phyloP scores from a whole-genome alignment of 2,329 filamentous ascomycete species.

The Cylindrodendrum hubeiense region DNA sequence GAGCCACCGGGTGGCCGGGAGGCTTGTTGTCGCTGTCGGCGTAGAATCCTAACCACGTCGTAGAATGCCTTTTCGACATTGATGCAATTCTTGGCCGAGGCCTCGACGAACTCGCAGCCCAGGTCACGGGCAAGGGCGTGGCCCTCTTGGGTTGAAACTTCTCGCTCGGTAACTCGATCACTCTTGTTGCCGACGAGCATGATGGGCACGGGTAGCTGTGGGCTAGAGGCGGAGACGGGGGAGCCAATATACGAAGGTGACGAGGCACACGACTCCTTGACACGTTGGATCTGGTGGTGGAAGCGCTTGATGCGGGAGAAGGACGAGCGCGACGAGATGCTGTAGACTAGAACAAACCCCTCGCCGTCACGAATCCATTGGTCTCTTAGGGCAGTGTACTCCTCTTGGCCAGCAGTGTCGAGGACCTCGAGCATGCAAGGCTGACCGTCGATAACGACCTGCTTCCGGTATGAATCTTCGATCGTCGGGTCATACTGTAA shows the following conservation, averaged over 20 bases:
- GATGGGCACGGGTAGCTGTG: slow-evolving; percentile 83
- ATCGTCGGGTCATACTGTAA: slow-evolving; percentile 85
- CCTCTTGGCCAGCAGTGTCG: slow-evolving; percentile 97
- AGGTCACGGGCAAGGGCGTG: slow-evolving; percentile 91
- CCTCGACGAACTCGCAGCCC: slow-evolving; percentile 96
- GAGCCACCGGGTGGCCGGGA: slow-evolving; percentile 53
- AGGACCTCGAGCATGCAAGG: slow-evolving; percentile 98
- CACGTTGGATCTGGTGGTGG: slow-evolving; percentile 95
- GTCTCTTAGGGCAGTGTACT: slow-evolving; percentile 95
- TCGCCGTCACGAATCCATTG: slow-evolving; percentile 99
- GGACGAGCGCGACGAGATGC: slow-evolving; percentile 95
- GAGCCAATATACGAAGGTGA: slow-evolving; percentile 84
- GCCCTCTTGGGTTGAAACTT: slow-evolving; percentile 97
- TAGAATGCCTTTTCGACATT: slow-evolving; percentile 99
- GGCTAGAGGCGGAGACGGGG: slow-evolving; percentile 70
- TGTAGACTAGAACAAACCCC: slow-evolving; percentile 97
- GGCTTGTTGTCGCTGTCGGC: slow-evolving; percentile 79
- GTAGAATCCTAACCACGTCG: slow-evolving; percentile 92
- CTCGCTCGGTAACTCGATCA: slow-evolving; percentile 93
- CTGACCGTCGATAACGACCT: slow-evolving; percentile 92
- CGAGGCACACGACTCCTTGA: slow-evolving; percentile 89
- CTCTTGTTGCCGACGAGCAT: slow-evolving; percentile 99
- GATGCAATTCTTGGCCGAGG: slow-evolving; percentile 97
- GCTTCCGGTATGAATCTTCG: slow-evolving; percentile 89
- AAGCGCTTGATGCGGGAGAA: slow-evolving; percentile 96